Evolutionary conservation across 331 rosid genomes (phyloP), one percentile per base, ranked within the genome.

Genomic region (Quercus phellos): DNA sequence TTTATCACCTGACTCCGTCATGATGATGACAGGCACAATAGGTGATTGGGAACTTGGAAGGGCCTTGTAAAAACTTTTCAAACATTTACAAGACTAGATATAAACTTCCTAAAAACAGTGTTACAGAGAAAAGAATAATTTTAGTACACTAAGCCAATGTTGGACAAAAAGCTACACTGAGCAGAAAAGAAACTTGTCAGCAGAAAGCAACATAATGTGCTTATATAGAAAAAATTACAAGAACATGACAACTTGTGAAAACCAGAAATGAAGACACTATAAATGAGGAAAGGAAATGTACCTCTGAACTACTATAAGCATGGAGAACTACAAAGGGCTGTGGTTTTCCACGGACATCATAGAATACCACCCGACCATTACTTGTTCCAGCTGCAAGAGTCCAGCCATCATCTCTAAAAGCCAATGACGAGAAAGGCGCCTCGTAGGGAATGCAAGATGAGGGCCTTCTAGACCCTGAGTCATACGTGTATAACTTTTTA

Each of bases 361-460:
- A 93, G 89, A 95, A 91, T 64, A 90, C 98, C 75, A 95, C 97
- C 50, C 92, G 90, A 43, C 99, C 99, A 74, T 90, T 93, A 89
- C 99, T 90, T 69, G 98, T 95, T 88, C 98, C 99, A 78, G 99
- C 99, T 63, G 94, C 97, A 56, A 95, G 91, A 87, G 90, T 88
- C 93, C 79, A 91, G 77, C 99, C 99, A 84, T 95, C 97, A 73
- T 93, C 99, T 89, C 89, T 86, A 84, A 87, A 95, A 85, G 94
- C 94, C 87, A 95, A 79, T 16, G 97, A 88, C 58, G 98, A 95
- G 85, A 95, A 95, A 59, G 99, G 99, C 26, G 96, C 93, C 78
- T 95, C 98, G 43, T 88, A 93, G 77, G 98, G 82, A 76, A 91
- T 89, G 87, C 89, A 91, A 77, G 92, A 89, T 55, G 98, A 83